Conservation (phyloP, 2,329 filamentous ascomycete genomes). For the Pestalotiopsis sp. region DNA sequence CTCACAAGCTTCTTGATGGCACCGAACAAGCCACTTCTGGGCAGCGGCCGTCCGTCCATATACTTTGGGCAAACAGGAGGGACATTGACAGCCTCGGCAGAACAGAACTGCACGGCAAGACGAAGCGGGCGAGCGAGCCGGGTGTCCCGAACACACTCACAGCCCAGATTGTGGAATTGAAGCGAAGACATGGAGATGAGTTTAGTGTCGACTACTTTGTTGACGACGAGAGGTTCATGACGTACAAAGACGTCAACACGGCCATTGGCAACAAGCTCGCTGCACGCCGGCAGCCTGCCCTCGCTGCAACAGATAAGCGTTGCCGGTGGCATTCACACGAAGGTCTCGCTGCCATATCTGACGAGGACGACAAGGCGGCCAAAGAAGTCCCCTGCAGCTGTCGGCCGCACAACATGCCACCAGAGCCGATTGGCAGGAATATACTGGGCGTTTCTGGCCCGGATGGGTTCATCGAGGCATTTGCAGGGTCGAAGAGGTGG, state of each 20-base stretch:
- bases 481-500: conserved; percentile 81
- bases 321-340: conserved; percentile 29
- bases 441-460: conserved; percentile 87
- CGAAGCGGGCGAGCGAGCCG: conserved; percentile 9
- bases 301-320: conserved; percentile 9
- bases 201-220: conserved; percentile 75
- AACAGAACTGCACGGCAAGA: conserved; percentile 44
- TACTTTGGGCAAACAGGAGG: conserved; percentile 80
- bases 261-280: conserved; percentile 25
- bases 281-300: background rate
- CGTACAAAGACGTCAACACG: conserved; percentile 46
- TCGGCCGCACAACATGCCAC: conserved; percentile 20
- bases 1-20: conserved; percentile 56
- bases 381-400: conserved; percentile 22
- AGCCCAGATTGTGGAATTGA: conserved; percentile 62
- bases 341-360: conserved; percentile 21
- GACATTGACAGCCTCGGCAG: conserved; percentile 67
- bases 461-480: conserved; percentile 81
- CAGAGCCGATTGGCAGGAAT: conserved; percentile 37
- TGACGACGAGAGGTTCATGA: conserved; percentile 76
- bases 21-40: conserved; percentile 20
- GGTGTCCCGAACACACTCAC: conserved; percentile 21
- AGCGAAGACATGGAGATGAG: conserved; percentile 52
- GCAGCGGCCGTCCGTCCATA: conserved; percentile 54
- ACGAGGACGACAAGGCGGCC: conserved; percentile 24